These are phyloP conservation scores for Epithele typhae DNA, from an alignment of 768 basidiomycete species.

Conservation along the genomic window DNA sequence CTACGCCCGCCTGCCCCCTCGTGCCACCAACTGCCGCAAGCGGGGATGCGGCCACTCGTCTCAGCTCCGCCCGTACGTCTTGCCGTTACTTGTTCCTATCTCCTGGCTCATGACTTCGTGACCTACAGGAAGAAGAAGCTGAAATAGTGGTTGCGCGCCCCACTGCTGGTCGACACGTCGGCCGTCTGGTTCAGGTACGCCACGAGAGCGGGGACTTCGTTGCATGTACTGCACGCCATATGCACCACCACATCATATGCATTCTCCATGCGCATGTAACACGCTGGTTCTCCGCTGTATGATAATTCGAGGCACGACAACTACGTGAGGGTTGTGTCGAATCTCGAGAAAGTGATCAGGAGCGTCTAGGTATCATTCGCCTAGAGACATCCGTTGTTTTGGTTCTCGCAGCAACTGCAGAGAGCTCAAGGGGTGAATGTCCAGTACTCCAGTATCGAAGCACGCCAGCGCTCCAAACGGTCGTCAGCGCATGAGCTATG, in stretches of 20 bases:
- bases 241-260: constrained; percentile 17
- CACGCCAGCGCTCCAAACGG: too few species aligned
- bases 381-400: too few species aligned
- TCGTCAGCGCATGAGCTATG: too few species aligned
- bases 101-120: neutral
- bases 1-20: constrained; percentile 98
- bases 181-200: constrained; percentile 10
- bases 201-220: constrained; percentile 9
- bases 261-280: constrained; percentile 13
- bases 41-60: constrained; percentile 87
- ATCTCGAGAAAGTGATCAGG: too few species aligned
- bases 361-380: too few species aligned
- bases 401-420: too few species aligned
- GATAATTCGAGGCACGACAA: too few species aligned
- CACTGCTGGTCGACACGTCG: neutral
- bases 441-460: too few species aligned
- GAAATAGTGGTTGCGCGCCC: constrained; percentile 57
- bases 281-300: constrained; percentile 11
- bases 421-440: too few species aligned
- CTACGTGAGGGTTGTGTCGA: too few species aligned
- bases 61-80: constrained; percentile 84
- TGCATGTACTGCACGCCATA: constrained; percentile 13
- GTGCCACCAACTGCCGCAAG: constrained; percentile 99
- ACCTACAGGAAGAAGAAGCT: constrained; percentile 85
- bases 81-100: neutral